Conservation (phyloP, 441 rosid species). For the Melastoma candidum region DNA sequence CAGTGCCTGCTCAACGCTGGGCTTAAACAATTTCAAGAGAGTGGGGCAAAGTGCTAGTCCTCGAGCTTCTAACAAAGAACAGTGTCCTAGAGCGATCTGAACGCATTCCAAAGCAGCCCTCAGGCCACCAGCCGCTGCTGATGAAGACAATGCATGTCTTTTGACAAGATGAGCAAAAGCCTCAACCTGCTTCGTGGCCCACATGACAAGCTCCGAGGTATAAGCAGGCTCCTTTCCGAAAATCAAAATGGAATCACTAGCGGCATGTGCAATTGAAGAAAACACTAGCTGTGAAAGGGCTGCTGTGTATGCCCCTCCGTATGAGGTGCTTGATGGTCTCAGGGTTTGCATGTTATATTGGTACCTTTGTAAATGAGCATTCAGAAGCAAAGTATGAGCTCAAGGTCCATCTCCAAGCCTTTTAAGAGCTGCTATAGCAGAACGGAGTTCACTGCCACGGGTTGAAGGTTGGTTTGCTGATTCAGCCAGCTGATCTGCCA, state of each 20-base stretch:
- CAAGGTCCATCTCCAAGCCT: constrained; percentile 97
- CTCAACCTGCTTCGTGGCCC: constrained; percentile 95
- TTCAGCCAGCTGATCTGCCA: constrained; percentile 95
- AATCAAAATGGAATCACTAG: constrained; percentile 70
- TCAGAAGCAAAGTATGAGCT: constrained; percentile 85
- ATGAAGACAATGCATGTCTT: constrained; percentile 91
- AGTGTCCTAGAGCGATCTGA: constrained; percentile 98
- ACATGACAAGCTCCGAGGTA: constrained; percentile 91
- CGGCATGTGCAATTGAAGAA: constrained; percentile 94
- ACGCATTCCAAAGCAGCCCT: constrained; percentile 99
- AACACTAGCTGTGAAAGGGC: constrained; percentile 92
- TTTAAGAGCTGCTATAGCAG: constrained; percentile 87
- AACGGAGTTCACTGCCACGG: constrained; percentile 84
- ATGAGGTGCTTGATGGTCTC: constrained; percentile 89
- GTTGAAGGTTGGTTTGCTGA: constrained; percentile 96
- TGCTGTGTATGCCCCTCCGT: constrained; percentile 99
- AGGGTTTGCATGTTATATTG: constrained; percentile 87
- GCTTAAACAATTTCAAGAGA: constrained; percentile 80
- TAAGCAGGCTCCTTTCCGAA: constrained; percentile 87
- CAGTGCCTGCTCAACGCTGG: constrained; percentile 93
- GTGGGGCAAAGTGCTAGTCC: constrained; percentile 92
- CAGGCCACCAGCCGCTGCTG: constrained; percentile 99
- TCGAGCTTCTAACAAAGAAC: constrained; percentile 89
- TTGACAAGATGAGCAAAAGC: constrained; percentile 85
- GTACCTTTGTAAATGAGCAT: constrained; percentile 77